A percentile compares a stretch with the other conserved stretches of the same genome.
Evolutionary conservation across 2,329 filamentous ascomycete genomes (phyloP).

Genomic region (Alternaria triticimaculans): DNA sequence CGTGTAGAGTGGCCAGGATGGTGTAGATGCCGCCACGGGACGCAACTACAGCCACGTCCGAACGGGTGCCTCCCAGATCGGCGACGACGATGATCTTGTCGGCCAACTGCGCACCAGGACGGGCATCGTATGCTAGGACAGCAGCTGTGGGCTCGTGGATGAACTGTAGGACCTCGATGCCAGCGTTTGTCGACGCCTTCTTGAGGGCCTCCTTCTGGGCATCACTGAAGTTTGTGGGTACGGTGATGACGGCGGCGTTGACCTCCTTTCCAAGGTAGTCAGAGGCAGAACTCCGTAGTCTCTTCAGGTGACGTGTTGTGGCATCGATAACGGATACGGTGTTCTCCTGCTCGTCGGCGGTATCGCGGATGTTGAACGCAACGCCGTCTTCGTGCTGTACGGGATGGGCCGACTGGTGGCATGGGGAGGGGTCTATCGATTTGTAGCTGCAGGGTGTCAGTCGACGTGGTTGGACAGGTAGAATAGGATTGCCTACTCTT

Average conservation of each 20-base stretch:
- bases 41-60: conserved; percentile 88
- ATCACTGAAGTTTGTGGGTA: conserved; percentile 92
- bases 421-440: conserved; percentile 93
- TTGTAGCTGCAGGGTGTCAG: conserved; percentile 69
- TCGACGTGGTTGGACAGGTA: background rate
- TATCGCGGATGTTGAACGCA: conserved; percentile 84
- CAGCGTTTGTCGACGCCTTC: conserved; percentile 78
- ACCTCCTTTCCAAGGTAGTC: conserved; percentile 94
- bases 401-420: conserved; percentile 91
- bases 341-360: conserved; percentile 61
- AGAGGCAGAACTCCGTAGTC: conserved; percentile 80
- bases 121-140: conserved; percentile 88
- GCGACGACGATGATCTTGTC: conserved; percentile 94
- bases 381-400: conserved; percentile 74
- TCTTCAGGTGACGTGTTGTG: conserved; percentile 81
- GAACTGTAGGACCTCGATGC: conserved; percentile 88
- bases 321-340: conserved; percentile 80
- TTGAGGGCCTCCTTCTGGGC: conserved; percentile 82
- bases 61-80: conserved; percentile 90
- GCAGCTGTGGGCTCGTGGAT: conserved; percentile 91
- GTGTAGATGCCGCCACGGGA: conserved; percentile 97
- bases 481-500: conserved; percentile 69
- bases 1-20: conserved; percentile 88
- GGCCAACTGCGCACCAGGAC: conserved; percentile 72
- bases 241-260: conserved; percentile 91